These are phyloP conservation scores for Ustilago xerochloae DNA, from an alignment of 1,284 basidiomycete genomes.

Conservation along the genomic window DNA sequence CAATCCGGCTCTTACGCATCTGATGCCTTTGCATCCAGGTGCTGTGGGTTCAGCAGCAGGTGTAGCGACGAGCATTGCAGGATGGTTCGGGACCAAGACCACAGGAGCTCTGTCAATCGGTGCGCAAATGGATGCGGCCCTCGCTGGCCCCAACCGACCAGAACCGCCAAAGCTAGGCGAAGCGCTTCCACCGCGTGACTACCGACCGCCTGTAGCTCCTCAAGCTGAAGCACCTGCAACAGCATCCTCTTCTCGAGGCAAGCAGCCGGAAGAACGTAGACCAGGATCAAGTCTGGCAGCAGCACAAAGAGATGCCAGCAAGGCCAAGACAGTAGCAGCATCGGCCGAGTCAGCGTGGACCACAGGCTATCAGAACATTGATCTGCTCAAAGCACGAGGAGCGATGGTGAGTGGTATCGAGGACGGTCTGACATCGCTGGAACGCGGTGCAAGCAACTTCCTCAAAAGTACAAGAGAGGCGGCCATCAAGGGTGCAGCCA, in stretches of 20 bases:
- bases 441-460: conserved; percentile 56
- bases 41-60: conserved; percentile 49
- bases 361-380: conserved; percentile 42
- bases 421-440: conserved; percentile 52
- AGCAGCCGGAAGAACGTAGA: not conserved
- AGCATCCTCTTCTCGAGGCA: not conserved
- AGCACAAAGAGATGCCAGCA: conserved; percentile 31
- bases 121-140: conserved; percentile 49
- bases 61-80: conserved; percentile 53
- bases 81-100: conserved; percentile 55
- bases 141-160: conserved; percentile 54
- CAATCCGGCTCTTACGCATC: conserved; percentile 13
- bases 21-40: conserved; percentile 56
- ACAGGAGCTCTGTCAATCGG: conserved; percentile 50
- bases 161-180: conserved; percentile 44
- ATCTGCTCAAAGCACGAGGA: conserved; percentile 50
- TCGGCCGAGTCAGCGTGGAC: conserved; percentile 27
- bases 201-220: conserved; percentile 10
- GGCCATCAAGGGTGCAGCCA: conserved; percentile 56
- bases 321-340: conserved; percentile 33
- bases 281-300: conserved; percentile 8
- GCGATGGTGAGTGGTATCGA: conserved; percentile 57
- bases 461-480: conserved; percentile 58
- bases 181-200: conserved; percentile 29
- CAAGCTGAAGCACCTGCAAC: not conserved